A percentile compares a stretch with the other conserved stretches of the same genome.
Evolutionary conservation across 2,329 filamentous ascomycete species (phyloP).

Genomic region (Colletotrichum acutatum): DNA sequence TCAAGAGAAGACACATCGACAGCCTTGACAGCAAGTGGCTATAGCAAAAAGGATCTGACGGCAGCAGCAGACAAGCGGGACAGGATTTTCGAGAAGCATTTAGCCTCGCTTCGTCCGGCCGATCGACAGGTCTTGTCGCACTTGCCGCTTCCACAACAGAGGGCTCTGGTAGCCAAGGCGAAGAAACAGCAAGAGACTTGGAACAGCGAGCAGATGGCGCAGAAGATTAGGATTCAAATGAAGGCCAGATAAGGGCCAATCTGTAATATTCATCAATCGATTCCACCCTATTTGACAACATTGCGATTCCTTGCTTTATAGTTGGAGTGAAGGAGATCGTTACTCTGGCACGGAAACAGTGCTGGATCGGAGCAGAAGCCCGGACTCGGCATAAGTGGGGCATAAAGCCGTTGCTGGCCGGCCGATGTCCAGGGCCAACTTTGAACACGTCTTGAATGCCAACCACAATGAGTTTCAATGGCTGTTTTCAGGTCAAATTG

Average conservation of each 20-base stretch:
- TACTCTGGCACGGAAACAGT: too few species aligned
- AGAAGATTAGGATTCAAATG: slow-evolving; percentile 36
- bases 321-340: neutral
- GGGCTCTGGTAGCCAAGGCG: slow-evolving; percentile 41
- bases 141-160: slow-evolving; percentile 43
- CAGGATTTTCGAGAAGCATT: slow-evolving; percentile 34
- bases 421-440: neutral
- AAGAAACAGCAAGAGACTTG: slow-evolving; percentile 43
- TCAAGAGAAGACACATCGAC: neutral
- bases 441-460: neutral
- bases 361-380: neutral
- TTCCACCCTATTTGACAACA: neutral
- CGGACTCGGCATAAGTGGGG: too few species aligned
- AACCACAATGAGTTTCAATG: neutral
- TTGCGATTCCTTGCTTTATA: neutral
- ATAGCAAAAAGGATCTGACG: neutral
- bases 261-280: neutral
- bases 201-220: slow-evolving; percentile 31
- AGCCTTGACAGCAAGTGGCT: neutral
- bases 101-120: slow-evolving; percentile 40
- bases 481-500: neutral
- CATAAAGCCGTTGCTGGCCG: neutral
- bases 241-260: slow-evolving; percentile 37
- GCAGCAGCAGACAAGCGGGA: slow-evolving; percentile 23
- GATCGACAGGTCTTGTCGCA: slow-evolving; percentile 42